These are phyloP conservation scores for Periconia sp. DNA, from an alignment of 2,329 filamentous ascomycete species.

Conservation along the genomic window DNA sequence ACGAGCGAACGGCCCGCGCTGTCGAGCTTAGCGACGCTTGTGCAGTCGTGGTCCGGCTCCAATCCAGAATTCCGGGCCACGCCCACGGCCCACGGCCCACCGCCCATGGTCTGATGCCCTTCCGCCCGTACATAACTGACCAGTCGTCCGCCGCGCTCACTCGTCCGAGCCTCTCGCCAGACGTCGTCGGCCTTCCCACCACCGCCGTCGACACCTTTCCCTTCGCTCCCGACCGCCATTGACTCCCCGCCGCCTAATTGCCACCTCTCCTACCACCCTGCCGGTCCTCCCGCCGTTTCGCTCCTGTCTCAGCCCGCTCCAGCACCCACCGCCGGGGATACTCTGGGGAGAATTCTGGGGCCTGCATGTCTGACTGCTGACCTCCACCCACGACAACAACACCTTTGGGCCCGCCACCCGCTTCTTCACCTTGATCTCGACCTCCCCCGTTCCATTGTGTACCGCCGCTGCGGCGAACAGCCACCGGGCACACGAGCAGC, in stretches of 20 bases:
- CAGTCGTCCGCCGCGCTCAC: slow-evolving; percentile 13
- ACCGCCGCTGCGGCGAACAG: neutral
- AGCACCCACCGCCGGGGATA: slow-evolving; percentile 30
- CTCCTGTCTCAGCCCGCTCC: slow-evolving; percentile 34
- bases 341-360: too few species aligned
- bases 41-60: slow-evolving; percentile 32
- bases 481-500: slow-evolving; percentile 2
- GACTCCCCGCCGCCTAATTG: slow-evolving; percentile 1
- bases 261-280: slow-evolving; percentile 20
- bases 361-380: slow-evolving; percentile 31
- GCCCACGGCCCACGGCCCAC: slow-evolving; percentile 13
- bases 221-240: slow-evolving; percentile 2
- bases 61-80: slow-evolving; percentile 32
- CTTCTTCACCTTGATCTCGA: too few species aligned
- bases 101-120: slow-evolving; percentile 17
- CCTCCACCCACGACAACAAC: slow-evolving; percentile 11
- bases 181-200: neutral
- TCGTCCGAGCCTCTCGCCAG: slow-evolving; percentile 16
- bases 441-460: neutral
- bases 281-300: slow-evolving; percentile 32
- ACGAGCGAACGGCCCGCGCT: slow-evolving; percentile 25
- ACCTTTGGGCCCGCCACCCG: slow-evolving; percentile 8
- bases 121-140: slow-evolving; percentile 30
- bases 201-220: slow-evolving; percentile 8
- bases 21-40: slow-evolving; percentile 30